Base-by-base conservation (phyloP, 257 asterid species). In the Nicotiana benthamiana region DNA sequence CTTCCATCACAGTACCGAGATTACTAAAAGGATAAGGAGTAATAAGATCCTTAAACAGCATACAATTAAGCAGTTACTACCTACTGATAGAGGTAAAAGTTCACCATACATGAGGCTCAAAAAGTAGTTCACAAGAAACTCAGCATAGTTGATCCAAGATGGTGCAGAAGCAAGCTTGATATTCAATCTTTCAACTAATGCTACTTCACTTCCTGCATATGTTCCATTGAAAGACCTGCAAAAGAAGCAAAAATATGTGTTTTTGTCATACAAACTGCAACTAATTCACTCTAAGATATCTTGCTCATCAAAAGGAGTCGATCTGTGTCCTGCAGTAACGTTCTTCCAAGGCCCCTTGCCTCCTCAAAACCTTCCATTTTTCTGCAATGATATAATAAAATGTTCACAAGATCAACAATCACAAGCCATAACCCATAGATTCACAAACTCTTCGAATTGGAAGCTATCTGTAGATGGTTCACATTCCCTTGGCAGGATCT, bases 181-280 rank as follows among this genome's bases (percentile, higher is more conserved):
- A 83, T 85, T 83, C 83, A 86, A 75, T 76, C 89, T 61, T 81
- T 80, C 84, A 80, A 87, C 82, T 87, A 89, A 76, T 88, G 87
- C 88, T 85, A 88, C 92, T 80, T 64, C 87, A 83, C 82, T 83
- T 82, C 57, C 40, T 81, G 83, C 59, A 80, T 70, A 80, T 83
- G 83, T 82, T 83, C 80, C 87, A 81, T 87, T 85, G 74, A 62
- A 78, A 63, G 75, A 88, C 98, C 98, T 93, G 98, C 95, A 92
- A 86, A 87, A 89, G 87, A 88, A 88, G 88, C 87, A 84, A 83
- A 86, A 82, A 26, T 52, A 70, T 84, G 79, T 48, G 72, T 82
- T 84, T 82, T 86, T 83, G 86, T 88, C 92, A 88, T 83, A 75
- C 61, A 83, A 85, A 81, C 82, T 79, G 87, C 83, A 82, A 75